These are phyloP conservation scores for Saccharomycopsis sp. DNA, from an alignment of 805 yeast genomes.

Conservation along the genomic window DNA sequence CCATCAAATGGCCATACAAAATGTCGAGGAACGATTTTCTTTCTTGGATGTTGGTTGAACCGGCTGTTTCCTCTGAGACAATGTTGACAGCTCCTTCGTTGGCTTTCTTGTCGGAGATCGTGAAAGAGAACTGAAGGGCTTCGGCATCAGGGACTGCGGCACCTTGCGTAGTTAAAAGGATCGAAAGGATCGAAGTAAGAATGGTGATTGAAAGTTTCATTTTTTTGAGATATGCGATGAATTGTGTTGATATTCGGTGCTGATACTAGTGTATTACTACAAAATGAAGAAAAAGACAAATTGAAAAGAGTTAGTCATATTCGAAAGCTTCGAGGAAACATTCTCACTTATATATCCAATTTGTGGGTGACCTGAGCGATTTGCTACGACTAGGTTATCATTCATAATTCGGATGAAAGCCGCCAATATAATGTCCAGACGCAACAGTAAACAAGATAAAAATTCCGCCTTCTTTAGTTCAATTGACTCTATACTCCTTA, in stretches of 20 bases:
- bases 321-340: background rate
- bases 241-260: background rate
- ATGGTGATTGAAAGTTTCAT: background rate
- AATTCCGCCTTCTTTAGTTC: background rate
- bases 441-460: background rate
- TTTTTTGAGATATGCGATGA: background rate
- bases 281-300: background rate
- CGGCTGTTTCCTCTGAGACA: slow-evolving; percentile 8
- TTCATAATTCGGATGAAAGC: background rate
- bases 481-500: background rate
- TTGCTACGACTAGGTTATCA: background rate
- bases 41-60: slow-evolving; percentile 9
- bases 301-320: background rate
- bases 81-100: background rate
- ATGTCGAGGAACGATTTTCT: slow-evolving; percentile 30
- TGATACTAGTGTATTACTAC: background rate
- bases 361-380: background rate
- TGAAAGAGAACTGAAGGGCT: slow-evolving; percentile 24
- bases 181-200: background rate
- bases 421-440: too few relatives aligned
- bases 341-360: background rate
- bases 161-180: slow-evolving; percentile 4
- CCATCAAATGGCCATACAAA: slow-evolving; percentile 31
- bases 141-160: slow-evolving; percentile 25
- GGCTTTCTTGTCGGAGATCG: slow-evolving; percentile 15